Percentiles rank a stretch among this genome's conserved stretches.
Conservation (phyloP, 345 rosid genomes). For the Eucalyptus dawsonii region DNA sequence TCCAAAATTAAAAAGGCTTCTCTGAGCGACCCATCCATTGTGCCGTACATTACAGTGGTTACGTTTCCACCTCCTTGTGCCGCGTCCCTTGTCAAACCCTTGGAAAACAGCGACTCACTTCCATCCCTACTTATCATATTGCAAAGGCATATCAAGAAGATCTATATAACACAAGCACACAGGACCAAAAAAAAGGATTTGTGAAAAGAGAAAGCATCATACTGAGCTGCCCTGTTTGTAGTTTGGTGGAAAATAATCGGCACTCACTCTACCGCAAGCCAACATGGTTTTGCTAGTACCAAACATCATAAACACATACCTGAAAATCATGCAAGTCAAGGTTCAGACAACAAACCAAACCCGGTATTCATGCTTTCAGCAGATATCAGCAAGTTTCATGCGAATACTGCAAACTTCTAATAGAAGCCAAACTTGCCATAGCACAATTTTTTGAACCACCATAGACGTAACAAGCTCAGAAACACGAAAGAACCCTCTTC, state of each 20-base stretch:
- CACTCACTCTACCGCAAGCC: background rate
- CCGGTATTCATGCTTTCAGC: background rate
- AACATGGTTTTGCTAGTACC: background rate
- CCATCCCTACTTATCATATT: background rate
- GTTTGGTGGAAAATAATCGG: background rate
- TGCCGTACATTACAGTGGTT: background rate
- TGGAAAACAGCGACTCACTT: background rate
- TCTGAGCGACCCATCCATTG: conserved; percentile 6
- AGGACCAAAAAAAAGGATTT: background rate
- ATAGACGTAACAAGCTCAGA: too few species aligned
- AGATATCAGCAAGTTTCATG: background rate
- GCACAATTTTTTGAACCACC: too few species aligned
- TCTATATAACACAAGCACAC: background rate
- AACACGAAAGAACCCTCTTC: background rate
- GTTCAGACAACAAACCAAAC: background rate
- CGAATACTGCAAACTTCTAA: background rate
- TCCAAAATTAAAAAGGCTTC: conserved; percentile 33
- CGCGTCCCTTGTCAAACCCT: background rate
- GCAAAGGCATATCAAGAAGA: background rate
- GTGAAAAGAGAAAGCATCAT: background rate
- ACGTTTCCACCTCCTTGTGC: background rate
- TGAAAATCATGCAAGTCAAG: background rate
- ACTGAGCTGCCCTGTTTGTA: background rate
- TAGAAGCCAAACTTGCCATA: background rate
- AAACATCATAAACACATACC: background rate